A percentile compares a stretch with the other conserved stretches of the same genome.
Evolutionary conservation across 1,284 basidiomycete genomes (phyloP).

Genomic region (Marasmius fiardii): DNA sequence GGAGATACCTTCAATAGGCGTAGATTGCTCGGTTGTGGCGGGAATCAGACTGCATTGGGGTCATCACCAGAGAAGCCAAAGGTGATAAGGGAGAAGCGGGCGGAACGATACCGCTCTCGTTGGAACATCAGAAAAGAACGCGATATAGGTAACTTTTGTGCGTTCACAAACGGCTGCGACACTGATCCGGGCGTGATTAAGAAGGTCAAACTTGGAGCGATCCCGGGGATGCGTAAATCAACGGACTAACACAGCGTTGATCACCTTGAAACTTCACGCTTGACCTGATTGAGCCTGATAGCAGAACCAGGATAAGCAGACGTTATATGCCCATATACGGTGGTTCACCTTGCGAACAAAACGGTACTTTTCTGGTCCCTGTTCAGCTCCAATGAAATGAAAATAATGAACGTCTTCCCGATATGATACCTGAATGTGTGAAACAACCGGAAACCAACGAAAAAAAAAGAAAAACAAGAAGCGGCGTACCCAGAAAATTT

Average conservation of each 20-base stretch:
- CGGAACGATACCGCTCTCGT: conserved; percentile 41
- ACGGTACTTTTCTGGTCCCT: conserved; percentile 45
- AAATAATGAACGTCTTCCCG: conserved; percentile 63
- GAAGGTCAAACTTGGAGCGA: conserved; percentile 62
- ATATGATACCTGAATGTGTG: conserved; percentile 50
- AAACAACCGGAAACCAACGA: not conserved
- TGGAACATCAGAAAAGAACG: conserved; percentile 39
- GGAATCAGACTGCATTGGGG: not conserved
- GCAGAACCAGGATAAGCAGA: conserved; percentile 50
- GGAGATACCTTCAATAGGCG: conserved; percentile 40
- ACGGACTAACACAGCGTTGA: not conserved
- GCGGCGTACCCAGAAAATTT: conserved; percentile 60
- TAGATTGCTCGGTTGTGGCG: conserved; percentile 7
- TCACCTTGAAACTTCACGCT: conserved; percentile 64
- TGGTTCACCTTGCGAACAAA: conserved; percentile 51
- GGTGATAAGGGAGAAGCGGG: conserved; percentile 38
- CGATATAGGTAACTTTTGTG: conserved; percentile 46
- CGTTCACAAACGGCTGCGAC: conserved; percentile 55
- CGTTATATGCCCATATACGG: not conserved
- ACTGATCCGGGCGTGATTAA: conserved; percentile 54
- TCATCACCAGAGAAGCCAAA: conserved; percentile 31
- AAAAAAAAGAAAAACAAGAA: not conserved
- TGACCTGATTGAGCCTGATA: conserved; percentile 63
- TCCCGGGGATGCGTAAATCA: conserved; percentile 31
- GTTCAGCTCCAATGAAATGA: conserved; percentile 57